Percentiles rank a stretch among this genome's conserved stretches.
Evolutionary conservation across 768 basidiomycete genomes (phyloP).

Genomic region (Psilocybe tampanensis): DNA sequence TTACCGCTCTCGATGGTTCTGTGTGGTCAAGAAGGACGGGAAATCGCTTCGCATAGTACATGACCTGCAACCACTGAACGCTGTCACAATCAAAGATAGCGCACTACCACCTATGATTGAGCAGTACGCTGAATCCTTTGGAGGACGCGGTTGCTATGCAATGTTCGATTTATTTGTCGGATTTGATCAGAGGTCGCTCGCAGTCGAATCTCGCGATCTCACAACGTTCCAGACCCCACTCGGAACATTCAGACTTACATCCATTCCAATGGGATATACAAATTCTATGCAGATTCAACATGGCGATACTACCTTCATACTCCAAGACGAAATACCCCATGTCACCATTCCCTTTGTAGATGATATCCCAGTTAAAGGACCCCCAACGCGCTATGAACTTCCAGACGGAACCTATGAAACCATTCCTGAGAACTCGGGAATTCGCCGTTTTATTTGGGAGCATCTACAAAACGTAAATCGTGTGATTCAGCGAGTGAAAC

Average conservation of each 20-base stretch:
- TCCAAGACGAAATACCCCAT: slow-evolving; percentile 21
- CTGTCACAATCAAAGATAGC: slow-evolving; percentile 29
- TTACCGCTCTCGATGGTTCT: slow-evolving; percentile 13
- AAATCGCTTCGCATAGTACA: slow-evolving; percentile 25
- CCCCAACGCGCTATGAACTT: slow-evolving; percentile 21
- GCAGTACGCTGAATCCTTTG: slow-evolving; percentile 23
- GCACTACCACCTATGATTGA: slow-evolving; percentile 27
- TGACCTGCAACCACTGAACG: slow-evolving; percentile 30
- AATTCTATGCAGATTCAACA: slow-evolving; percentile 36
- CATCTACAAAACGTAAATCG: slow-evolving; percentile 2
- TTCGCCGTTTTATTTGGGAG: slow-evolving; percentile 17
- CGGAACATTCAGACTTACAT: slow-evolving; percentile 20
- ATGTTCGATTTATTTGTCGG: slow-evolving; percentile 28
- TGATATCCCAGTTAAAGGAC: slow-evolving; percentile 25
- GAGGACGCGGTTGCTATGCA: slow-evolving; percentile 12
- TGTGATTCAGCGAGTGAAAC: slow-evolving; percentile 15
- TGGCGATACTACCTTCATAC: slow-evolving; percentile 23
- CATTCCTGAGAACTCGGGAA: slow-evolving; percentile 12
- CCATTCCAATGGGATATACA: slow-evolving; percentile 34
- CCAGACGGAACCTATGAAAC: slow-evolving; percentile 20
- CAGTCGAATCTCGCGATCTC: slow-evolving; percentile 15
- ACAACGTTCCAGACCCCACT: slow-evolving; percentile 31
- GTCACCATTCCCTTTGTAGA: slow-evolving; percentile 24
- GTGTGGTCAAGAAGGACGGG: slow-evolving; percentile 15
- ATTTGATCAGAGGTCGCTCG: slow-evolving; percentile 25